Conservation (phyloP, 2,329 filamentous ascomycete genomes). For the Colletotrichum cordylinicola region DNA sequence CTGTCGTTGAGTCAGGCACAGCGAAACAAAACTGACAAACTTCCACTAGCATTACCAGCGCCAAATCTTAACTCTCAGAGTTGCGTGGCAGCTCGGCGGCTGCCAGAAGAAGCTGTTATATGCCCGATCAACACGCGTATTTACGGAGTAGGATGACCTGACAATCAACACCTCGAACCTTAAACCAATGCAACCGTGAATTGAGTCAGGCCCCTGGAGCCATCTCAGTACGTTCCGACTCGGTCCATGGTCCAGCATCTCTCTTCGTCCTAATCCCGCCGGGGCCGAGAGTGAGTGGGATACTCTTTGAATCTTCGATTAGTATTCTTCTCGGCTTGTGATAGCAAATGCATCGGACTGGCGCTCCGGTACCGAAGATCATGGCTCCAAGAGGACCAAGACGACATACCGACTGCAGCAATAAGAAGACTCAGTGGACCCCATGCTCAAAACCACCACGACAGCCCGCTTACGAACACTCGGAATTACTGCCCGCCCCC, state of each 20-base stretch:
- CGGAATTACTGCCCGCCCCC: neutral
- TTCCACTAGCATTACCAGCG: neutral
- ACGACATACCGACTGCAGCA: neutral
- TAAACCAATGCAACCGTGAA: neutral
- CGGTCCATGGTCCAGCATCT: neutral
- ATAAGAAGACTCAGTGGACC: neutral
- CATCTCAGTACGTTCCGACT: neutral
- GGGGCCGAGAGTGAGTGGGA: neutral
- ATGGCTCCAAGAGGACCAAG: too few relatives aligned
- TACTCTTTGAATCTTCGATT: neutral
- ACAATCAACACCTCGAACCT: neutral
- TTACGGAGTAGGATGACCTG: neutral
- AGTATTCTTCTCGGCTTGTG: neutral
- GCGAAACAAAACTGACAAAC: neutral
- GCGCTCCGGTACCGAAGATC: neutral
- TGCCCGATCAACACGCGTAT: neutral
- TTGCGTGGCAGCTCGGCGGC: neutral
- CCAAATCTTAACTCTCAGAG: neutral
- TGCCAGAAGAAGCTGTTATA: neutral
- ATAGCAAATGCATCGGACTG: neutral
- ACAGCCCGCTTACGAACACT: neutral
- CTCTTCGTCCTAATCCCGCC: neutral
- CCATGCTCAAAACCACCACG: neutral
- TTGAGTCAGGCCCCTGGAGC: neutral
- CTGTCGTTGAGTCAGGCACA: neutral